Base-by-base conservation (phyloP, 176 grass and related monocot species). In the Ensete ventricosum region DNA sequence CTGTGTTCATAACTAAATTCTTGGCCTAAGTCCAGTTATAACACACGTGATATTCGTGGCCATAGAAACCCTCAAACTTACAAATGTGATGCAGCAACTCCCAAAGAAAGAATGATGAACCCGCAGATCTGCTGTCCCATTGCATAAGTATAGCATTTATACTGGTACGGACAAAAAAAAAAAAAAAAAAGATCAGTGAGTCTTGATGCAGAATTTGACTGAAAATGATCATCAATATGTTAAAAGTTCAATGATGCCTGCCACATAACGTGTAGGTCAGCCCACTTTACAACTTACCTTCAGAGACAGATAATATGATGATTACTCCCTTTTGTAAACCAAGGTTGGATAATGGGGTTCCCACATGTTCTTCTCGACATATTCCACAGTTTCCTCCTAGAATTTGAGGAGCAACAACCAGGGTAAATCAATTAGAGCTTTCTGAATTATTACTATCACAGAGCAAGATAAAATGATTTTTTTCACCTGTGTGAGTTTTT, bases 331-430 rank as follows among this genome's bases (percentile, higher is more conserved):
- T 82, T 85, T 99, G 81, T 99, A 99, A 54, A 99, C 87, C 80
- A 94, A 83, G 65, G 88, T 99, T 80, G 95, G 86, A 81, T 99
- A 99, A 8, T 71, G 78, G 74, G 90, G 95, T 81, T 72, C 87
- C 90, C 95, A 99, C 90, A 99, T 99, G 74, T 89, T 99, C 9
- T 78, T 87, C 82, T 94, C 76, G 55, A 94, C 88, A 76, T 91
- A 94, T n/a, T 87, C 88, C 12, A 82, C 52, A 3, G 76, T 89
- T 91, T 91, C 90, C 84, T 94, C 95, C 95, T 99, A 78, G 62
- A 81, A 72, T 58, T 57, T 3, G 20, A 75, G 3, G 7, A 57
- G 9, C 24, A 59, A 9, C 13, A 7, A 77, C 10, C 11, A 11
- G 53, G 3, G 49, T 48, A 64, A 77, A 43, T 43, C 34, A 43